Percentiles rank a stretch among this genome's conserved stretches.
Conservation (phyloP, 2,329 filamentous ascomycete genomes). For the Seiridium cupressi region DNA sequence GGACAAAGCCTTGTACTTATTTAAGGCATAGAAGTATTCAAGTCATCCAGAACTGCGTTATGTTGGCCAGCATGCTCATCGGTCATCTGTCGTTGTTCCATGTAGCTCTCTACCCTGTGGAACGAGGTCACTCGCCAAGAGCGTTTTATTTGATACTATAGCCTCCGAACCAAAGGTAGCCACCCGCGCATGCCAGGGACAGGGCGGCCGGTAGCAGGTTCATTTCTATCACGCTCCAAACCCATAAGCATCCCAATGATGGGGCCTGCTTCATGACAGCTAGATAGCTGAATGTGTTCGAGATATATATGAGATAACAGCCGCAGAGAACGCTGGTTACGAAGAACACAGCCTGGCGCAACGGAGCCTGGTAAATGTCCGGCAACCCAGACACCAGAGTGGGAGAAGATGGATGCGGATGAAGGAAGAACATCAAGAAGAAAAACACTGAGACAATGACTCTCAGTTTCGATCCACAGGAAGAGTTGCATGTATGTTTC, state of each 20-base stretch:
- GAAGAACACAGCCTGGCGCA: conserved; percentile 64
- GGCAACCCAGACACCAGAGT: conserved; percentile 50
- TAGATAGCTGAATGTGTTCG: conserved; percentile 78
- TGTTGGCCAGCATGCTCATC: too few relatives aligned
- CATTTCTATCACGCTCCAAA: conserved; percentile 90
- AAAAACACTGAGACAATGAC: conserved; percentile 45
- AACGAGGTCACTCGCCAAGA: too few relatives aligned
- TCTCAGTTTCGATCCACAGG: background rate
- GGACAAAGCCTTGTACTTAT: too few relatives aligned
- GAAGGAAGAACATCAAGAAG: conserved; percentile 55
- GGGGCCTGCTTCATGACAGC: conserved; percentile 90
- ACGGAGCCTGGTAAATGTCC: conserved; percentile 38
- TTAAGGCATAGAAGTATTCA: too few relatives aligned
- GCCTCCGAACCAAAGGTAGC: conserved; percentile 47
- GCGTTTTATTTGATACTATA: conserved; percentile 36
- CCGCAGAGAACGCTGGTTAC: conserved; percentile 59
- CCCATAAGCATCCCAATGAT: conserved; percentile 85
- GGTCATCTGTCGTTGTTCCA: too few relatives aligned
- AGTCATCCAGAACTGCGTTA: too few relatives aligned
- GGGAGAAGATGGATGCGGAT: conserved; percentile 50
- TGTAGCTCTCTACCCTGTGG: too few relatives aligned
- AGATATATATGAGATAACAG: conserved; percentile 77
- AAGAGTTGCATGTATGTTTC: background rate
- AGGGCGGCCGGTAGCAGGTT: conserved; percentile 63
- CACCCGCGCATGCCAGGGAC: conserved; percentile 45